Evolutionary conservation across 2,329 filamentous ascomycete species (phyloP), one percentile per base, ranked within the genome.

Genomic region (Teratosphaeria epicoccoides): DNA sequence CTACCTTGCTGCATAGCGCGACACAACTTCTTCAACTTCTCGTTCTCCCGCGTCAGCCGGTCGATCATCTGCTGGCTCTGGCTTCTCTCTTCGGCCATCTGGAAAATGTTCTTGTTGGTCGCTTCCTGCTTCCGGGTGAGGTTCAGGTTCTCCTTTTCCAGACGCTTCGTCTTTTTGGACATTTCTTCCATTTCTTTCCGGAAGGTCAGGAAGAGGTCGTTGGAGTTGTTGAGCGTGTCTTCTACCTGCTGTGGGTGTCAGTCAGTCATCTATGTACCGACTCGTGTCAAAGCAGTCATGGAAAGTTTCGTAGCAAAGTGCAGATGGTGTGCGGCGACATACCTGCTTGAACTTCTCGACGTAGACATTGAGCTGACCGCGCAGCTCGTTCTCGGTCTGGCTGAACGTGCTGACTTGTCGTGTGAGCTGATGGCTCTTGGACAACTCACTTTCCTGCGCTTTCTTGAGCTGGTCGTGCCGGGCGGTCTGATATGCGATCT

Each of bases 291-390:
- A 17, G 46, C 24, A 33, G 11, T 26, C 25, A 24, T 37, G 17
- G 12, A n/a, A 23, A 4, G n/a, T 17, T 45, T 22, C 11, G 43
- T 46, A 12, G 10, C 11, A n/a, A 26, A 10, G 26, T 14, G 14
- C 6, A 6, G 40, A 48, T 24, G 28, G 22, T 37, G 46, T 49
- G 28, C 25, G 26, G 7, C 47, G 47, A 64, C 65, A 58, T 81
- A 95, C 91, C 87, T 98, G 93, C 76, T 97, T 97, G 73, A 97
- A 97, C 73, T 97, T 98, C 68, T 98, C 93, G 24, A 96, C 91
- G 64, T 98, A 98, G 62, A 96, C 91, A 68, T 96, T 97, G 62
- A 98, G 82, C 71, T 98, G 93, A 63, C 88, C 94, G 54, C 93
- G 78, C 51, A 98, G 78, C 70, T 97, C 91, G 14, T 87, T 85